Base-by-base conservation (phyloP, 2,329 filamentous ascomycete genomes). In the Fusarium liriodendri region DNA sequence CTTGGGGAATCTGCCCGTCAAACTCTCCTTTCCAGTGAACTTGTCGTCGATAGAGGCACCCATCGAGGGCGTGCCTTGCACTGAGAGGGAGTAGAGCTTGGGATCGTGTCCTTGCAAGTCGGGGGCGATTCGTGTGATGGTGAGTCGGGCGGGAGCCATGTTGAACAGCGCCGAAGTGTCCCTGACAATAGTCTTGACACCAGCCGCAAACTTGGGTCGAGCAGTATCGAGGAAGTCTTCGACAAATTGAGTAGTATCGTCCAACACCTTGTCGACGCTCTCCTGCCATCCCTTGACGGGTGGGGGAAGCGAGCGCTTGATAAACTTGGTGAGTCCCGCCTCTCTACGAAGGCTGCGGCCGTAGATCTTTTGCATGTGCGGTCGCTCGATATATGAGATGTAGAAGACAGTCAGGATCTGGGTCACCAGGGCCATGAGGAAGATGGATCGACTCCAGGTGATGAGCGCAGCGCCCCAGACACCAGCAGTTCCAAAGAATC, bases 341-440 rank as follows among this genome's bases (percentile, higher is more conserved):
- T 98, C 95, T 73, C 93, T 87, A 68, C 97, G 92, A 54, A 99
- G 86, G 76, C 91, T 92, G 77, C 92, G 89, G 47, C 97, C 96
- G 79, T 99, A 99, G 20, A 98, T 89, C 87, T 98, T 98, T 82
- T 98, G 94, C 95, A 99, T 98, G 82, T 99, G 97, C 16, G 96
- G 97, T 69, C 95, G 92, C 84, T 99, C 97, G 11, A 99, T 94
- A 75, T 96, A 94, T 68, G 97, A 94, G 64, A 99, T 94, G 85
- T 98, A 98, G 33, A 88, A 91, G 35, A 98, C 87, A 2, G 94
- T 97, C 59, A 98, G 86, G 35, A 96, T 89, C 80, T 99, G 97
- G 74, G 94, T 95, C 38, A 95, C 83, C 25, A 98, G 85, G 2
- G 97, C 96, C 75, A 98, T 89, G 80, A 95, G 90, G 81, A 98